Conservation (phyloP, 1,284 basidiomycete species). For the Fomitopsis schrenkii region DNA sequence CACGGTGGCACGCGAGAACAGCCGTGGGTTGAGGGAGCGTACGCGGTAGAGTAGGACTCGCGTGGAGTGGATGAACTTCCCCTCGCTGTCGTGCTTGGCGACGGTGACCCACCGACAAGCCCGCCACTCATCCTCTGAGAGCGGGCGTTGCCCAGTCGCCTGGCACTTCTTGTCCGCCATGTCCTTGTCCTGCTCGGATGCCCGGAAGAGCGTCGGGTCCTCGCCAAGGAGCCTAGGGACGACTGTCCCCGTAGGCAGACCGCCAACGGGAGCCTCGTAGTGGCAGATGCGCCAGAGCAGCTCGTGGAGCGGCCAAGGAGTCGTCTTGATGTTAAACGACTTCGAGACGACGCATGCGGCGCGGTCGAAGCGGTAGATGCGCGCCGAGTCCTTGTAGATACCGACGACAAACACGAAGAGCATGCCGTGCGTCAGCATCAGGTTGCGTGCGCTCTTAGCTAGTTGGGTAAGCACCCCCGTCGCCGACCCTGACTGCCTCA, state of each 20-base stretch:
- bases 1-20: neutral
- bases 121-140: neutral
- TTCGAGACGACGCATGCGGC: constrained; percentile 1
- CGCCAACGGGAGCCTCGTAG: neutral
- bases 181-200: neutral
- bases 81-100: neutral
- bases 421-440: constrained; percentile 9
- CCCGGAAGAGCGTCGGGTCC: neutral
- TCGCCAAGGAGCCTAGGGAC: neutral
- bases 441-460: constrained; percentile 1
- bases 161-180: neutral
- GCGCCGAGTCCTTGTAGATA: constrained; percentile 6
- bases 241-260: neutral
- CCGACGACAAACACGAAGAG: constrained; percentile 11
- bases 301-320: neutral
- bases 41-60: neutral
- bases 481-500: too few relatives aligned
- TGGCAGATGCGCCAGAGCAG: neutral
- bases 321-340: neutral
- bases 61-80: neutral
- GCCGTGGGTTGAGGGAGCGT: neutral
- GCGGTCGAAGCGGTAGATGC: constrained; percentile 9
- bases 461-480: neutral
- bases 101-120: neutral
- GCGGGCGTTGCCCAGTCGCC: neutral